Base-by-base conservation (phyloP, 2,329 filamentous ascomycete species). In the Davidsoniella neocaledoniae region DNA sequence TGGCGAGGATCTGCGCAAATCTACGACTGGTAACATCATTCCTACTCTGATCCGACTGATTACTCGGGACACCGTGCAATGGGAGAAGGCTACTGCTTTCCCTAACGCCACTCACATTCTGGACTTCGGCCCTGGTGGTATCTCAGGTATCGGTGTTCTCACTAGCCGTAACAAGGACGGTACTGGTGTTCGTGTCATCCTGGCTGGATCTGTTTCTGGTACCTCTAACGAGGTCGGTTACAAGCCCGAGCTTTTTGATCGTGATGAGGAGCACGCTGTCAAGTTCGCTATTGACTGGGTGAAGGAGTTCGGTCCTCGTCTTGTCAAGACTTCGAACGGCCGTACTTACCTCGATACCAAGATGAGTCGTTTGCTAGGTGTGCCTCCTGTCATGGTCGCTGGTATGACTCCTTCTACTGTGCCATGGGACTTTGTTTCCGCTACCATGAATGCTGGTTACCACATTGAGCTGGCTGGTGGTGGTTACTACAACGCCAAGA, bases 131-230 rank as follows among this genome's bases (percentile, higher is more conserved):
- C 91, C 91, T 19, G 91, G 91, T 60, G 93, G 91, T 55, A 91
- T 96, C 56, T 98, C 91, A 21, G 93, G 93, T 56, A 80, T 98
- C 19, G 93, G 91, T 61, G 85, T 94, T 43, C 72, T 98, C 55
- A 98, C 91, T 52, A 96, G 94, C 73, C 86, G 91, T 59, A 98
- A 96, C 75, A 98, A 98, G 72, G 93, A 98, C 64, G 91, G 91
- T 55, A 96, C 87, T 52, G 91, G 91, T 59, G 91, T 98, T 36
- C 86, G 90, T 54, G 88, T 98, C 56, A 94, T 98, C 56, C 75
- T 98, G 52, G 91, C 87, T 41, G 91, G 93, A 55, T 77, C 86
- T n/a, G 83, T 98, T 59, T 85, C 90, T 59, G 90, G 90, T 47
- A 87, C 87, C 17, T 83, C 93, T 53, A 73, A 76, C 29, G 91